Evolutionary conservation across 495 filamentous ascomycete genomes (phyloP), one percentile per base, ranked within the genome.

Genomic region (Aspergillus nidulans): DNA sequence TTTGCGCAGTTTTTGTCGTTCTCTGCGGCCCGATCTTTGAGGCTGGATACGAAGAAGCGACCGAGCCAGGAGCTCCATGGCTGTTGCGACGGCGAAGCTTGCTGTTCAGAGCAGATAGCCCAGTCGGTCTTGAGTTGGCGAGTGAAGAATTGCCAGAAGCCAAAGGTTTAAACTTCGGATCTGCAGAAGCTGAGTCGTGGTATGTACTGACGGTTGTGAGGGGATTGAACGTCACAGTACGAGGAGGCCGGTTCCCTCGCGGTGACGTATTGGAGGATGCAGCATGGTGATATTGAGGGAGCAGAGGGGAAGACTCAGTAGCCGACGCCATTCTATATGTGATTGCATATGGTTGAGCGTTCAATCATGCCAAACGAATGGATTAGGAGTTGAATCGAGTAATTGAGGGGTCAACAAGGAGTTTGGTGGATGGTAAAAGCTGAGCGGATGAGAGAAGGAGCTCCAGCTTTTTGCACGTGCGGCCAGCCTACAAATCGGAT

Each of bases 1-100:
- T 98, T 75, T 97, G 90, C 1, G 90, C 89, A 52, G 88, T 96
- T 68, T 95, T 94, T 25, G 91, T 95, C 40, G 92, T 97, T 67
- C 94, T 75, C 62, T 97, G 94, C 7, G 95, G 91, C 4, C 94
- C 94, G 49, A 97, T 92, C 74, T 98, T 98, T 9, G 85, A 74
- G 6, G 80, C 72, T 3, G 76, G 57, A 7, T 70, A 69, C 1
- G 72, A 74, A 1, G 77, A 65, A 8, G 76, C 70, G 19, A 70
- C 52, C 5, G 78, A 55, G 25, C 70, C 65, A 6, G 85, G 79
- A 54, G 89, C 81, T 25, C 88, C 86, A 64, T 89, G 84, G 69
- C 89, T 92, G 62, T 96, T 91, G 48, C 91, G 81, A 61, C 91
- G 78, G 20, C 89, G 86, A 42, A 97, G 85, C 69, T 89, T 94